Conservation (phyloP, 2,329 filamentous ascomycete species). For the Fonsecaea pedrosoi region DNA sequence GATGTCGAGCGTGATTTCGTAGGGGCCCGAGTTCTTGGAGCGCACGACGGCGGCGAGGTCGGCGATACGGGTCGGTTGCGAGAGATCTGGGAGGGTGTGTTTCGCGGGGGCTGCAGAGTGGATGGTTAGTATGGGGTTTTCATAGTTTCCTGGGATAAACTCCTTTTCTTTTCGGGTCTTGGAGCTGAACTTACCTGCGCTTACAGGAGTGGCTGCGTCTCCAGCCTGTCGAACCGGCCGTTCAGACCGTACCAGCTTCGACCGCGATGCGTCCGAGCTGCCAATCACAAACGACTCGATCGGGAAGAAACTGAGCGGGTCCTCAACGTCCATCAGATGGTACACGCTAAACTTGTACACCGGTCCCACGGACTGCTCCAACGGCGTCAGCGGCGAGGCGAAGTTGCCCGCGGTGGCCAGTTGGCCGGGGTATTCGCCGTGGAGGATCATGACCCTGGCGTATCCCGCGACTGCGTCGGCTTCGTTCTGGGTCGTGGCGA, state of each 20-base stretch:
- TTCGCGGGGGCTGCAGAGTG: too few relatives aligned
- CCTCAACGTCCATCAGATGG: constrained; percentile 55
- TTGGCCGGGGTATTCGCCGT: constrained; percentile 58
- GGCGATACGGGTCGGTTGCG: background rate
- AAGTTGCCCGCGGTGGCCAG: constrained; percentile 61
- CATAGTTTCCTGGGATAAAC: too few relatives aligned
- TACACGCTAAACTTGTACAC: constrained; percentile 56
- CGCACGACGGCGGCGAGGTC: constrained; percentile 53
- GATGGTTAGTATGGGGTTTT: too few relatives aligned
- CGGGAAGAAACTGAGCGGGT: constrained; percentile 28
- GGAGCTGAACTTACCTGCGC: background rate
- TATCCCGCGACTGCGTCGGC: constrained; percentile 53
- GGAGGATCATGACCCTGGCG: constrained; percentile 51
- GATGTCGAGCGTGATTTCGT: constrained; percentile 60
- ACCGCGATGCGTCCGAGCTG: background rate
- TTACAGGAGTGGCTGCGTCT: background rate
- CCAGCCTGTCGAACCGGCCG: background rate
- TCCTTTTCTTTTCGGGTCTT: background rate
- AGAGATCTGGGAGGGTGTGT: too few relatives aligned
- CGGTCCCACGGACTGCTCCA: constrained; percentile 48
- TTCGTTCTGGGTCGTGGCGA: constrained; percentile 54
- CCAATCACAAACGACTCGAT: constrained; percentile 10
- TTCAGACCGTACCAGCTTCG: background rate
- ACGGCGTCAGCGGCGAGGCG: constrained; percentile 46
- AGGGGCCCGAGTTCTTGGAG: constrained; percentile 61